Conservation (phyloP, 768 basidiomycete genomes). For the Stropharia rugosoannulata region DNA sequence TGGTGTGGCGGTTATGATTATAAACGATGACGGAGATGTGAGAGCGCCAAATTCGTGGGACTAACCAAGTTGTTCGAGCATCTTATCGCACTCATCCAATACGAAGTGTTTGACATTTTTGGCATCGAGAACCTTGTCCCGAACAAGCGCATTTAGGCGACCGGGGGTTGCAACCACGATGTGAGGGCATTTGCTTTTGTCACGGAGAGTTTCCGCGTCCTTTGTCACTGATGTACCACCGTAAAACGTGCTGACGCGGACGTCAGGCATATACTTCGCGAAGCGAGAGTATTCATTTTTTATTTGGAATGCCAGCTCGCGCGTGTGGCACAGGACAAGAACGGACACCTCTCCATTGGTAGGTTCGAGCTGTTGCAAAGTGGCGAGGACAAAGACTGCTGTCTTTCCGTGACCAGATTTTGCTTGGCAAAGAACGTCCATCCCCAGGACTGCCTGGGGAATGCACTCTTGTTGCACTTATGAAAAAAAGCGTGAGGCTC, state of each 20-base stretch:
- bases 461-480: constrained; percentile 99
- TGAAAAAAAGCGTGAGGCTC: constrained; percentile 1
- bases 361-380: constrained; percentile 96
- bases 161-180: constrained; percentile 99
- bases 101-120: constrained; percentile 99
- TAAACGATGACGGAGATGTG: constrained; percentile 47
- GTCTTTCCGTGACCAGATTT: constrained; percentile 99
- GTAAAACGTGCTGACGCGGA: constrained; percentile 96
- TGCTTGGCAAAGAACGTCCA: constrained; percentile 99
- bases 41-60: constrained; percentile 78
- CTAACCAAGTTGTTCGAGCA: constrained; percentile 99
- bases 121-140: constrained; percentile 94
- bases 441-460: constrained; percentile 97
- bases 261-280: constrained; percentile 99
- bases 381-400: constrained; percentile 97
- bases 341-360: constrained; percentile 98
- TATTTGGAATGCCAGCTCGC: constrained; percentile 99
- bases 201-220: constrained; percentile 90
- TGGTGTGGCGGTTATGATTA: constrained; percentile 41
- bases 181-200: constrained; percentile 97
- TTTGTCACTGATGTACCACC: constrained; percentile 94
- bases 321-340: constrained; percentile 97
- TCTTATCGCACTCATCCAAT: constrained; percentile 99
- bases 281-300: constrained; percentile 99
- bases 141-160: constrained; percentile 90